A percentile compares a stretch with the other conserved stretches of the same genome.
Conservation (phyloP, 495 filamentous ascomycete species). For the Aspergillus asperescens region DNA sequence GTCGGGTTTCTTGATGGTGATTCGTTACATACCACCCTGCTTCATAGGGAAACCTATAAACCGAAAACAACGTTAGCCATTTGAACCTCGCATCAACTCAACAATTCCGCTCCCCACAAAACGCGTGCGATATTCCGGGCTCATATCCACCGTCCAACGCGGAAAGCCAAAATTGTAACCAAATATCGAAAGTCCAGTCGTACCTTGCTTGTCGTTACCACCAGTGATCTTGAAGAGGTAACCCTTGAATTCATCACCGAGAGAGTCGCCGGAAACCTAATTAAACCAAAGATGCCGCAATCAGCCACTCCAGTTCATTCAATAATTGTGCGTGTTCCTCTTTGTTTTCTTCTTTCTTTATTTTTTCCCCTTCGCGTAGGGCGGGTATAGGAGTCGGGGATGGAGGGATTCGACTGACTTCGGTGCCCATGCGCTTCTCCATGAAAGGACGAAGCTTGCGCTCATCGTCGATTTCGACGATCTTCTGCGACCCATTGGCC, state of each 20-base stretch:
- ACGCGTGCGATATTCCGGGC: not conserved
- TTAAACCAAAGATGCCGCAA: constrained; percentile 27
- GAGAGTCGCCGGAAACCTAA: constrained; percentile 68
- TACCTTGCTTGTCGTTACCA: constrained; percentile 99
- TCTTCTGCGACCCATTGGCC: constrained; percentile 97
- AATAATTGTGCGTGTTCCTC: constrained; percentile 13
- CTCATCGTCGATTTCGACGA: constrained; percentile 98
- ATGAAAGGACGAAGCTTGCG: constrained; percentile 82
- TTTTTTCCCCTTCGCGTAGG: constrained; percentile 4
- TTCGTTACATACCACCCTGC: constrained; percentile 70
- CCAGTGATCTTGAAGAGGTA: constrained; percentile 89
- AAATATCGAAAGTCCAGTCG: constrained; percentile 14
- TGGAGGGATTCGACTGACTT: constrained; percentile 55
- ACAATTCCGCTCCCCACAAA: not conserved
- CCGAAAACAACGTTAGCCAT: constrained; percentile 23
- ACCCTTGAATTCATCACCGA: constrained; percentile 98
- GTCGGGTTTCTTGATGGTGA: constrained; percentile 8
- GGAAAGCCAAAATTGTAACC: not conserved
- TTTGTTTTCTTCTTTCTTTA: constrained; percentile 8
- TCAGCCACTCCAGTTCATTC: constrained; percentile 32
- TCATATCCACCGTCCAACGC: not conserved
- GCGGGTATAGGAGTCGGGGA: not conserved
- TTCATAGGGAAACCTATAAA: constrained; percentile 90
- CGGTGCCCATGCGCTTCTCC: constrained; percentile 93
- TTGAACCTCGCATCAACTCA: not conserved